These are phyloP conservation scores for Vitis hybrid DNA, from an alignment of 177 flowering plant species.

Conservation along the genomic window DNA sequence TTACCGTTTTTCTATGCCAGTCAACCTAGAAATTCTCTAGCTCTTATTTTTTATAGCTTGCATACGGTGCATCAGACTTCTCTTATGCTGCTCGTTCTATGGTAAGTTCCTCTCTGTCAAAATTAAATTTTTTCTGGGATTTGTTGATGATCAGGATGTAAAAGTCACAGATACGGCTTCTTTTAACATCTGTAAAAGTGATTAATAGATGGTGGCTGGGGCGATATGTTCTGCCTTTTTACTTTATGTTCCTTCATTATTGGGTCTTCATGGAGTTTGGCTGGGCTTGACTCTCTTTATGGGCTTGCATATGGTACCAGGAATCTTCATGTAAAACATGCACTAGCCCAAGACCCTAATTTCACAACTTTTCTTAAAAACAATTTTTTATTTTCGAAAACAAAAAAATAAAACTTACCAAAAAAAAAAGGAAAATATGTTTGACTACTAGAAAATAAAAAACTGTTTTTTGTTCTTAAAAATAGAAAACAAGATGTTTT, in stretches of 20 bases:
- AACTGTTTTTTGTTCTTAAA: too few relatives aligned
- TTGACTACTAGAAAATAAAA: too few relatives aligned
- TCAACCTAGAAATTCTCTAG: conserved; percentile 86
- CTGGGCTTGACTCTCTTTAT: conserved; percentile 80
- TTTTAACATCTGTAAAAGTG: conserved; percentile 7
- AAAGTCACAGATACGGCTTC: not conserved
- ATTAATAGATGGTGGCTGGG: conserved; percentile 66
- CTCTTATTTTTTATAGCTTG: conserved; percentile 86
- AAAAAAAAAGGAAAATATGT: too few relatives aligned
- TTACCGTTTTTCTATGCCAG: conserved; percentile 81
- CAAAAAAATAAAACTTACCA: too few relatives aligned
- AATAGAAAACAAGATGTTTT: too few relatives aligned
- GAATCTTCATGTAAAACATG: conserved; percentile 61
- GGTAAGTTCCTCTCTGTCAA: conserved; percentile 36
- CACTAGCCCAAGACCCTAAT: too few relatives aligned
- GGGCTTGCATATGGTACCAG: conserved; percentile 77
- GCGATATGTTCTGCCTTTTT: conserved; percentile 71
- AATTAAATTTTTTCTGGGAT: not conserved
- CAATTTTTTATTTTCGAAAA: too few relatives aligned
- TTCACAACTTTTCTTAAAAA: too few relatives aligned
- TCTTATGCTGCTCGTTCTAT: conserved; percentile 82
- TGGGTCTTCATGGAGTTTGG: conserved; percentile 94
- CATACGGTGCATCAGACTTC: conserved; percentile 90
- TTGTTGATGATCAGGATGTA: not conserved
- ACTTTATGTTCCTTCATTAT: conserved; percentile 57